Percentiles rank a stretch among this genome's conserved stretches.
phyloP scores from a whole-genome alignment of 2,329 filamentous ascomycete species.

The Clonostachys chloroleuca region DNA sequence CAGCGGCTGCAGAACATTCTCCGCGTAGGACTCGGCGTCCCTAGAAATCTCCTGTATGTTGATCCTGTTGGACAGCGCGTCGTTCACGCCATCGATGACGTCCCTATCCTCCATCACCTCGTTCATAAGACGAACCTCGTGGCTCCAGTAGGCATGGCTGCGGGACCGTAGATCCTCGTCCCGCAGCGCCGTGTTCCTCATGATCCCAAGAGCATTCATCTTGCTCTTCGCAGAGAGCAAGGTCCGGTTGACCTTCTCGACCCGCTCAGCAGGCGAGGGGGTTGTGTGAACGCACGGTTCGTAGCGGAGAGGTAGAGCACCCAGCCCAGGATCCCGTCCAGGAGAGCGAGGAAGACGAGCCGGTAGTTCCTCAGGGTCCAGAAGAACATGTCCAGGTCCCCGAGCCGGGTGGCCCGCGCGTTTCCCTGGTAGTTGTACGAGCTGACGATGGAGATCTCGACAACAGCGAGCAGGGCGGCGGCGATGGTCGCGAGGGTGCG shows the following conservation, averaged over 20 bases:
- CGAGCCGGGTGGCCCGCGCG: constrained; percentile 52
- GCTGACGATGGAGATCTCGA: constrained; percentile 63
- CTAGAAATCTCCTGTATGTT: constrained; percentile 55
- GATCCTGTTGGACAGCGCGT: constrained; percentile 59
- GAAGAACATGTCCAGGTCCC: constrained; percentile 66
- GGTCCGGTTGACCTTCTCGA: constrained; percentile 53
- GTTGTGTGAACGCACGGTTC: constrained; percentile 68
- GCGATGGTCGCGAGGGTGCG: constrained; percentile 64
- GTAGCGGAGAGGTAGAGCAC: constrained; percentile 75
- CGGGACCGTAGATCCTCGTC: constrained; percentile 66
- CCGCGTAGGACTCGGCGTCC: constrained; percentile 60
- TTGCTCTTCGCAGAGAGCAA: constrained; percentile 61
- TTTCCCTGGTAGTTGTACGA: constrained; percentile 65
- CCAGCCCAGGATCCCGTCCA: constrained; percentile 60
- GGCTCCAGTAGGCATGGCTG: constrained; percentile 73
- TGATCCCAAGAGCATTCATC: constrained; percentile 66
- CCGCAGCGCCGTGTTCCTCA: constrained; percentile 75
- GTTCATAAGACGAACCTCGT: constrained; percentile 68
- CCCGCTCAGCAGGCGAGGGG: constrained; percentile 58
- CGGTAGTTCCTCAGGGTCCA: constrained; percentile 66
- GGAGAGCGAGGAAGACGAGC: constrained; percentile 54
- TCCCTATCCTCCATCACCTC: constrained; percentile 77
- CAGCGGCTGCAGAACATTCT: constrained; percentile 28
- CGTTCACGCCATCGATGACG: constrained; percentile 66
- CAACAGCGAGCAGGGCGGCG: constrained; percentile 49